A percentile compares a stretch with the other conserved stretches of the same genome.
phyloP scores from a whole-genome alignment of 2,329 filamentous ascomycete species.

The Calcarisporium arbuscula region DNA sequence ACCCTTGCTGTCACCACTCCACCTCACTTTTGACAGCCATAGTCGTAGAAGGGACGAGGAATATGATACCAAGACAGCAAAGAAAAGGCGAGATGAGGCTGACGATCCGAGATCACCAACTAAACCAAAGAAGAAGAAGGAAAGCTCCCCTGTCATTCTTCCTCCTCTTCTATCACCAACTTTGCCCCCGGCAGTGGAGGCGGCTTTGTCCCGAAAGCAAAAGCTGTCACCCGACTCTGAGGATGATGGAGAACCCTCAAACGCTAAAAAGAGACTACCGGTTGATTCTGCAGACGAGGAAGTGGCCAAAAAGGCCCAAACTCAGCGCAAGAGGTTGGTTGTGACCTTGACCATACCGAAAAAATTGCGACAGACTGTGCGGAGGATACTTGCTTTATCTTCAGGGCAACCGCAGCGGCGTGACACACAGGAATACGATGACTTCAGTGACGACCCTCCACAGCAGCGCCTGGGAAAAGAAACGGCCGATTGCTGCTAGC shows the following conservation, averaged over 20 bases:
- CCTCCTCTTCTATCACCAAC: conserved; percentile 51
- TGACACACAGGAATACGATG: conserved; percentile 27
- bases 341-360: conserved; percentile 46
- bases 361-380: conserved; percentile 35
- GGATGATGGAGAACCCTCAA: conserved; percentile 15
- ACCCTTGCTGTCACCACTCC: conserved; percentile 46
- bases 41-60: conserved; percentile 15
- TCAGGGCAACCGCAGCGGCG: conserved; percentile 11
- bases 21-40: conserved; percentile 37
- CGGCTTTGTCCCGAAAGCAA: conserved; percentile 24
- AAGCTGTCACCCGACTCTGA: conserved; percentile 20
- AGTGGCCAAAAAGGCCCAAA: conserved; percentile 13
- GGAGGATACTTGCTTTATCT: conserved; percentile 39
- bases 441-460: conserved; percentile 28
- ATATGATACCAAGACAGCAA: conserved; percentile 23
- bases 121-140: conserved; percentile 33
- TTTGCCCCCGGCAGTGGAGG: conserved; percentile 45
- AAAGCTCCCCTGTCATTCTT: conserved; percentile 30
- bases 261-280: conserved; percentile 19
- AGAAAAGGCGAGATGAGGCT: conserved; percentile 23
- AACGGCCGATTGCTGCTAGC: conserved; percentile 37
- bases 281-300: conserved; percentile 26
- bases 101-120: conserved; percentile 20
- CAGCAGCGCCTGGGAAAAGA: conserved; percentile 39
- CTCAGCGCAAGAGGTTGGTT: conserved; percentile 25